phyloP scores from a whole-genome alignment of 768 basidiomycete genomes.

The Boletus huronensis region DNA sequence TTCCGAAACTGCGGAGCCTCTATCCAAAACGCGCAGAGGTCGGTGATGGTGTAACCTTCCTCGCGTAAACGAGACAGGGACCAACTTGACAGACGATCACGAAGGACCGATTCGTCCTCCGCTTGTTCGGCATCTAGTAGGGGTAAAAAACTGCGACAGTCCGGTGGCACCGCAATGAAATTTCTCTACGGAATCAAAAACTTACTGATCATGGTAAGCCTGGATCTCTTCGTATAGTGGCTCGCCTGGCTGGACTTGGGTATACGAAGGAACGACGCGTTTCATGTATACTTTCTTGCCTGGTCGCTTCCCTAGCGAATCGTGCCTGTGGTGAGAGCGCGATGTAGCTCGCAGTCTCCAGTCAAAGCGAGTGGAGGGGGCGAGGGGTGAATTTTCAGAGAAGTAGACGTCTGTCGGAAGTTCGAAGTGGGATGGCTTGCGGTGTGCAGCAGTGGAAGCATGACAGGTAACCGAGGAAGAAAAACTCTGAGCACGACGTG shows the following conservation, averaged over 20 bases:
- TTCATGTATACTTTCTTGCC: slow-evolving; percentile 29
- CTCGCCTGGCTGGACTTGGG: slow-evolving; percentile 35
- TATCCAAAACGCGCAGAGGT: slow-evolving; percentile 65
- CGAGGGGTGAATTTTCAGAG: slow-evolving; percentile 28
- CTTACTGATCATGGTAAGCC: slow-evolving; percentile 54
- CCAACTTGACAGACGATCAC: slow-evolving; percentile 68
- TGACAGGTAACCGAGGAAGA: slow-evolving; percentile 10
- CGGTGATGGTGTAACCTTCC: slow-evolving; percentile 74
- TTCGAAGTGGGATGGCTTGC: slow-evolving; percentile 16
- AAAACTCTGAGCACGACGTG: slow-evolving; percentile 7
- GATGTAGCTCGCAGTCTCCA: slow-evolving; percentile 60
- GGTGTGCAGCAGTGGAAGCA: slow-evolving; percentile 6
- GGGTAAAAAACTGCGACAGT: slow-evolving; percentile 42
- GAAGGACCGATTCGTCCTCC: slow-evolving; percentile 56
- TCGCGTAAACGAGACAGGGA: slow-evolving; percentile 51
- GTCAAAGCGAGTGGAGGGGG: slow-evolving; percentile 44
- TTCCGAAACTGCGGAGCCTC: slow-evolving; percentile 59
- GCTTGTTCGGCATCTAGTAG: slow-evolving; percentile 56
- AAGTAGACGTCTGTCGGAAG: slow-evolving; percentile 30
- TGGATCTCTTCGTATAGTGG: slow-evolving; percentile 48
- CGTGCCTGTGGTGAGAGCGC: slow-evolving; percentile 25
- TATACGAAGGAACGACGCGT: slow-evolving; percentile 38
- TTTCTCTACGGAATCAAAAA: not conserved
- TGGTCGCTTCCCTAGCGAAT: slow-evolving; percentile 6
- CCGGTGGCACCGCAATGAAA: not conserved